Evolutionary conservation across 1,284 basidiomycete genomes (phyloP), one percentile per base, ranked within the genome.

Genomic region (Moesziomyces sp.): DNA sequence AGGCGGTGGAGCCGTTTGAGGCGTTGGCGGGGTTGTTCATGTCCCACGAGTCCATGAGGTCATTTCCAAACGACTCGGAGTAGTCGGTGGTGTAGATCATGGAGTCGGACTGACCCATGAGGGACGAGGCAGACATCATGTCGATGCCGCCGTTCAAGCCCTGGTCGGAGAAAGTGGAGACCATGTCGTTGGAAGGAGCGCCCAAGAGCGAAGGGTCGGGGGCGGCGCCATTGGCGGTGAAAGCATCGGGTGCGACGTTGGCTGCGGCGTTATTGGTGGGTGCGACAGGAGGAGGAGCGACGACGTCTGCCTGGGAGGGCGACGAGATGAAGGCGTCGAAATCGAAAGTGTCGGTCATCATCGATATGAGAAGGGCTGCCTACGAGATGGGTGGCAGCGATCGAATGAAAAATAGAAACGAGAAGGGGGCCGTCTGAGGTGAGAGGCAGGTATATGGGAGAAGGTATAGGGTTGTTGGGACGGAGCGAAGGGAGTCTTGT

Each of bases 321-420:
- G 68, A 75, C 46, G 73, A 69, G 58, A 75, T 75, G 63, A 77
- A 77, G 26, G 75, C 75, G 61, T 77, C 64, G 42, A 77, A 77
- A 48, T 77, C 75, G 49, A 77, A 77, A 19, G 71, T 59, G 46
- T 68, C 68, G 11, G 63, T 43, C 75, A 77, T 77, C 11, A 26
- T 67, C 24, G 59, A 62, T 28, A 46, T 33, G 50, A 56, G 53
- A 47, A 42, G 35, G 44, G 54, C 57, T 53, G 43, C 28, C 44
- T 49, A 46, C 52, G 40, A 30, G 18, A 11, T 18, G 48, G 30
- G 21, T 52, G 40, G 57, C 57, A 50, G 53, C 45, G 46, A 61
- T 48, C 28, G 48, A n/a, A 33, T 43, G 40, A 18, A 5, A 26
- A n/a, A 43, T 23, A 28, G 5, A 28, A n/a, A 33, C 21, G 43